Conservation (phyloP, 192 early-diverging fungal species). For the Chytriomyces sp. region DNA sequence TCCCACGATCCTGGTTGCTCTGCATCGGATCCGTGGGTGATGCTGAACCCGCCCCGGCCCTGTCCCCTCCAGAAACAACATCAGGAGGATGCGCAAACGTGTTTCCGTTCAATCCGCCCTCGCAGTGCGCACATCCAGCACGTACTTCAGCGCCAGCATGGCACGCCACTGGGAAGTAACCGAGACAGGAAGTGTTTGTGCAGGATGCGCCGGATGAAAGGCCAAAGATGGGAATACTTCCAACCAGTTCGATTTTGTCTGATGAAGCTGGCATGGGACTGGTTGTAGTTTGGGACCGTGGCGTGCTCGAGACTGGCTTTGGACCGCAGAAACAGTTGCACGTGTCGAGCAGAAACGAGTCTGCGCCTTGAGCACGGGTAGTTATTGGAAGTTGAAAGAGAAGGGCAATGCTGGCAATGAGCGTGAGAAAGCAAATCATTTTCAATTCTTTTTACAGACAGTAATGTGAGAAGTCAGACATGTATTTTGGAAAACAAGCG, state of each 20-base stretch:
- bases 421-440: no score
- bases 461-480: no score
- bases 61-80: neutral
- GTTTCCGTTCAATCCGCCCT: neutral
- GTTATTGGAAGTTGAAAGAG: no score
- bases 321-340: slow-evolving; percentile 23
- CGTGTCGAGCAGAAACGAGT: slow-evolving; percentile 8
- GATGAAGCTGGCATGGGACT: no score
- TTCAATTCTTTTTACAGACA: no score
- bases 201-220: neutral
- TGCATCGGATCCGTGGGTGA: neutral
- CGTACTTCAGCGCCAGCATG: neutral
- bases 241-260: neutral
- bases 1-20: neutral
- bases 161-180: slow-evolving; percentile 17
- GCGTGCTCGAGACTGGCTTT: neutral
- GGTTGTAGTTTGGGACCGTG: neutral
- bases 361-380: neutral
- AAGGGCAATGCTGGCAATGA: no score
- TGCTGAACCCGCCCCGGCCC: neutral
- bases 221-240: slow-evolving; percentile 19
- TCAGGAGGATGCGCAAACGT: neutral
- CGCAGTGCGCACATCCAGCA: slow-evolving; percentile 18
- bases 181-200: slow-evolving; percentile 4
- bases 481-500: no score